phyloP scores from a whole-genome alignment of 257 asterid species.

The Solanum rostratum region DNA sequence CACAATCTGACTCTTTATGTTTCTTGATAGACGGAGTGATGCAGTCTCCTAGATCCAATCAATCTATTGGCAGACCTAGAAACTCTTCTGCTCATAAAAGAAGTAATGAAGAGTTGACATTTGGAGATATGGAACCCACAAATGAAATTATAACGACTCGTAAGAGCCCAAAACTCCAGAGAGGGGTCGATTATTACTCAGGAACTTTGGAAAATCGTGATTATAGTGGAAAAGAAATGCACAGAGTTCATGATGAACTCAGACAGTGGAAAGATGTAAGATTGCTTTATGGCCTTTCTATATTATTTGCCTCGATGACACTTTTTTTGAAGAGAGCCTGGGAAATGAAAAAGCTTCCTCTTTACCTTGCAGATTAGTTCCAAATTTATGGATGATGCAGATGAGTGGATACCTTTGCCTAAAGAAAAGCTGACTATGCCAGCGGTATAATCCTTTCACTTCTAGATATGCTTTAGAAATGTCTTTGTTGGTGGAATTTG shows the following conservation, averaged over 20 bases:
- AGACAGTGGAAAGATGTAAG: slow-evolving; percentile 62
- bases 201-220: slow-evolving; percentile 13
- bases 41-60: slow-evolving; percentile 26
- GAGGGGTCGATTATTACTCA: slow-evolving; percentile 24
- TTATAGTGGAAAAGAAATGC: slow-evolving; percentile 19
- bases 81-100: slow-evolving; percentile 40
- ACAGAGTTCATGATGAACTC: slow-evolving; percentile 20
- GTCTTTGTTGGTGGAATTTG: background rate
- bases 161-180: slow-evolving; percentile 54
- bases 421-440: slow-evolving; percentile 23
- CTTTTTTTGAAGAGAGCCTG: background rate
- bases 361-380: slow-evolving; percentile 51
- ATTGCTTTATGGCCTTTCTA: slow-evolving; percentile 7
- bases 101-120: slow-evolving; percentile 24
- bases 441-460: slow-evolving; percentile 24
- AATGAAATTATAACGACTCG: slow-evolving; percentile 17
- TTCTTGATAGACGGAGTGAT: background rate
- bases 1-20: background rate
- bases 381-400: slow-evolving; percentile 42
- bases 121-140: slow-evolving; percentile 29
- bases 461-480: background rate
- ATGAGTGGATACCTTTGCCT: slow-evolving; percentile 28
- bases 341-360: slow-evolving; percentile 6
- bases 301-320: background rate
- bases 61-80: slow-evolving; percentile 17